Evolutionary conservation across 768 basidiomycete species (phyloP), one percentile per base, ranked within the genome.

Genomic region (Leccinellum albellum): DNA sequence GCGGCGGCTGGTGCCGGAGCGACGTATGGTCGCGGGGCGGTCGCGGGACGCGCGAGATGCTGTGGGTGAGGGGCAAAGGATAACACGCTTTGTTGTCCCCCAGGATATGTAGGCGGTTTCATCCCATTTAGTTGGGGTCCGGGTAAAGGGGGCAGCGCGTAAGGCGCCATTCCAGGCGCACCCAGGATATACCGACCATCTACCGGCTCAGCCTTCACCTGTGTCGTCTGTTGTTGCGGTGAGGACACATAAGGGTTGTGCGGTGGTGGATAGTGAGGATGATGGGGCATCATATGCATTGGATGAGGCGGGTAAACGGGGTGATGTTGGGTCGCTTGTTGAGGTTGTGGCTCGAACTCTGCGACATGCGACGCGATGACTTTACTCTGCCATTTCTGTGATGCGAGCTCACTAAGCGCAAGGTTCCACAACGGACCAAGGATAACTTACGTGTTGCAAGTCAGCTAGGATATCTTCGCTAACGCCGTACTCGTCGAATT

Each of bases 401-500:
- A 2, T 10, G 33, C 14, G 50, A 62, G 61, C 58, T 42, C 62
- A 44, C 52, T 50, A 24, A 47, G 24, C 24, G 10, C n/a, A 21
- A 51, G n/a, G 10, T 31, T 48, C 17, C n/a, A 66, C 59, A 5
- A 61, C 40, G 54, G 40, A 62, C 42, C 52, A 51, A 59, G 8
- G 37, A 57, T 35, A 56, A 83, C 89, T 81, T 77, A 96, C 95
- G 62, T 85, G 83, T 75, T 96, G 92, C 55, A 99, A 78, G 51
- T 92, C 88, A 63, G 86, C 85, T 48, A 98, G 78, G 56, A 98
- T 88, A 20, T 94, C 91, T 71, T 98, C 89, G 70, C 86, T 81
- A 61, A 99, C 89, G 59, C 97, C 97, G 67, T 90, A 94, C 70
- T 96, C 94, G 71, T 98, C 95, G 75, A 98, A 99, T 71, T 98